Conservation (phyloP, 805 yeast genomes). For the Ogataea sp. region DNA sequence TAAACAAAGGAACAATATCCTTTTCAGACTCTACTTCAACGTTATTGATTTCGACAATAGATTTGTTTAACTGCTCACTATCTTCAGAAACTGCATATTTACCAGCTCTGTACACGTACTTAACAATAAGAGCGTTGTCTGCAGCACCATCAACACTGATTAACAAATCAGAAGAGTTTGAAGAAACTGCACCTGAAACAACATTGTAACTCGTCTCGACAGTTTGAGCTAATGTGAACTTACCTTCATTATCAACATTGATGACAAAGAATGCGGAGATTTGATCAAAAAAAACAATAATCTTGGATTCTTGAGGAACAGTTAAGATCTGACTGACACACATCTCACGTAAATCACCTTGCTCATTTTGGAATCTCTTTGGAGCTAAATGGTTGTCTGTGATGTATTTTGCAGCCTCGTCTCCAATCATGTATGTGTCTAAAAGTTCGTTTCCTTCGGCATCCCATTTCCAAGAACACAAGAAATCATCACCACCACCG, state of each 20-base stretch:
- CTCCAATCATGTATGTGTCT: conserved; percentile 27
- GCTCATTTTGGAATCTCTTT: conserved; percentile 50
- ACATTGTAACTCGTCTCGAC: conserved; percentile 19
- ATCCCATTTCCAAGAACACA: conserved; percentile 77
- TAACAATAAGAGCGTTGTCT: conserved; percentile 15
- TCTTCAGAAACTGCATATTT: conserved; percentile 18
- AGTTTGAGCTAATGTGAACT: conserved; percentile 24
- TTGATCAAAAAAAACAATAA: conserved; percentile 41
- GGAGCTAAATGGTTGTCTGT: conserved; percentile 57
- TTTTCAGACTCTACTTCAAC: conserved; percentile 28
- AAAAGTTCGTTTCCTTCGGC: conserved; percentile 33
- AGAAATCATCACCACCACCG: conserved; percentile 84
- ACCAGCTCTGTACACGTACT: conserved; percentile 17
- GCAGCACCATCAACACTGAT: conserved; percentile 18
- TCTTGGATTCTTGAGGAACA: conserved; percentile 17
- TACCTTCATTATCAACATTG: conserved; percentile 20
- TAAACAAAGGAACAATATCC: conserved; percentile 44
- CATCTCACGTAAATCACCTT: conserved; percentile 38
- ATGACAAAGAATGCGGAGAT: conserved; percentile 34
- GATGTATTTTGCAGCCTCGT: conserved; percentile 35
- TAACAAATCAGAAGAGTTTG: conserved; percentile 15
- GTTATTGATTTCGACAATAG: conserved; percentile 16
- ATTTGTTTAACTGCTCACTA: conserved; percentile 13
- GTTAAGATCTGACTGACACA: conserved; percentile 33
- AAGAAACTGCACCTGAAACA: conserved; percentile 15